Base-by-base conservation (phyloP, 2,329 filamentous ascomycete species). In the Septoria linicola region DNA sequence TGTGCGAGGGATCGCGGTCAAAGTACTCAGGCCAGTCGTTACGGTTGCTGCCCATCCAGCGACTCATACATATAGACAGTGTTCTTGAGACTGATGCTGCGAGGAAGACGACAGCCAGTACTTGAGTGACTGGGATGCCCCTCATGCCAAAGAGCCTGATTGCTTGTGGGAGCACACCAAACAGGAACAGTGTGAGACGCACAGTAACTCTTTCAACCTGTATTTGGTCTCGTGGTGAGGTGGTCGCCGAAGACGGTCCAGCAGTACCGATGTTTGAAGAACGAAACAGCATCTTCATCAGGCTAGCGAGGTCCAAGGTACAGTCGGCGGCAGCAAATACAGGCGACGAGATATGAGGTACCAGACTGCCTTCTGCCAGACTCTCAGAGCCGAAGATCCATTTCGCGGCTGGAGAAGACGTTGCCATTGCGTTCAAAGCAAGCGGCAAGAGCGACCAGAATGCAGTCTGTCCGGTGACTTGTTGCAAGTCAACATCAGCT, bases 61-160 rank as follows among this genome's bases (percentile, higher is more conserved):
- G 41, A 1, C 20, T 20, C 11, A 14, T 17, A 10, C 32, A 32
- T 10, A 35, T 44, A 4, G 16, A 16, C 8, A 21, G n/a, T 30
- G 34, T 44, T 13, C 41, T 25, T 19, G 41, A 25, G 11, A 44
- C 7, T 23, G 41, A 27, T 32, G 30, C 30, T 30, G 5, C 13
- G 21, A 44, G 21, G 20, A 32, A 44, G 17, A 34, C 17, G 6
- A 2, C 30, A 4, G 41, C 41, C 30, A 44, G 30, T 34, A 13
- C 41, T 19, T 44, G 41, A 13, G 30, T 30, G 8, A 44, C 13
- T 13, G 41, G 30, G n/a, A 44, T 44, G n/a, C 41, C 41, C 30
- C 34, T 32, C 41, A 44, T 44, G 23, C 21, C 41, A 30, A 44
- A 44, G 11, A 44, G 6, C 35, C 41, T 44, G 41, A 44, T 35